Percentiles rank a stretch among this genome's conserved stretches.
phyloP scores from a whole-genome alignment of 2,329 filamentous ascomycete species.

The Aspergillus sp. region DNA sequence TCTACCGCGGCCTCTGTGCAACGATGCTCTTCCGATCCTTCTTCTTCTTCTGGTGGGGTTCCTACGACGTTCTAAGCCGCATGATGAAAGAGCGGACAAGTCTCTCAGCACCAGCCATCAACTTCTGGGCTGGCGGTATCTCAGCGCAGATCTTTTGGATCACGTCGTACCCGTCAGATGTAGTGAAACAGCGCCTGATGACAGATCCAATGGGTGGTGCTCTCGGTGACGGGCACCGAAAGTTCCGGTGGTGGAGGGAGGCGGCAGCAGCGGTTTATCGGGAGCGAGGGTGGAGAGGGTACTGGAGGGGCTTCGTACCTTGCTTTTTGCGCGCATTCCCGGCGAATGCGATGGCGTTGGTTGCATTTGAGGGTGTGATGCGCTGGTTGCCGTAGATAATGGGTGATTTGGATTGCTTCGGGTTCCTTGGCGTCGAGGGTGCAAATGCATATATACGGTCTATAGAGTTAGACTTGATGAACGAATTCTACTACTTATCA shows the following conservation, averaged over 20 bases:
- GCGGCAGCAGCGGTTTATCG: conserved; percentile 77
- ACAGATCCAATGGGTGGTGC: conserved; percentile 81
- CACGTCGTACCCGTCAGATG: conserved; percentile 86
- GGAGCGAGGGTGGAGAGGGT: conserved; percentile 77
- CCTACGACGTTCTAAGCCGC: conserved; percentile 82
- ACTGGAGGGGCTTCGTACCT: conserved; percentile 91
- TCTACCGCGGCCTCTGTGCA: conserved; percentile 84
- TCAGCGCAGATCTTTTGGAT: conserved; percentile 96
- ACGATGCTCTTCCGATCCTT: conserved; percentile 88
- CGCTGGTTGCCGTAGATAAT: conserved; percentile 52
- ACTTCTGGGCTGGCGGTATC: conserved; percentile 96
- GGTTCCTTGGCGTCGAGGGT: not conserved
- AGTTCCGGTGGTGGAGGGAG: conserved; percentile 76
- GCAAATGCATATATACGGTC: conserved; percentile 1
- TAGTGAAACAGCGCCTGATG: conserved; percentile 97
- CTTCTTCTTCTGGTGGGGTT: conserved; percentile 99
- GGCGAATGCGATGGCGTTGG: conserved; percentile 89
- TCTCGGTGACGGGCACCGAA: conserved; percentile 68
- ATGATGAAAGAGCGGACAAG: conserved; percentile 68
- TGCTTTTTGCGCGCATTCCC: conserved; percentile 95
- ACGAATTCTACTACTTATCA: conserved; percentile 1
- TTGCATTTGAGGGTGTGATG: conserved; percentile 94
- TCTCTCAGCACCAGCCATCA: conserved; percentile 78
- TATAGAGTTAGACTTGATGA: conserved; percentile 17
- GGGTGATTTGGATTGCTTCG: not conserved